These are phyloP conservation scores for Corylus americana DNA, from an alignment of 306 rosid species.

Conservation along the genomic window DNA sequence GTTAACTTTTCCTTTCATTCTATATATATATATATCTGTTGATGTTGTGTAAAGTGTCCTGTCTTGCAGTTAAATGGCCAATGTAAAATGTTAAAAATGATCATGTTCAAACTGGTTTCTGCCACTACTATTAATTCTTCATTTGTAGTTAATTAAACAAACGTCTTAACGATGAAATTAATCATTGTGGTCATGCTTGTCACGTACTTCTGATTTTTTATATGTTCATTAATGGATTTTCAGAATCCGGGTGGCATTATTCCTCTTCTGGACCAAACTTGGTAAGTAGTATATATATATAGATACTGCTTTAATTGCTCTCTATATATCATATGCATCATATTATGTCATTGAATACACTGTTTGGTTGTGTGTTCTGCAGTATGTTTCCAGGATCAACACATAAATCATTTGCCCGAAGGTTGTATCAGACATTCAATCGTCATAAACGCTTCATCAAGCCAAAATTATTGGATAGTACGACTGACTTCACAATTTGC, in stretches of 20 bases:
- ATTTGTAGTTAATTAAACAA: background rate
- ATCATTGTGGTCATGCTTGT: too few relatives aligned
- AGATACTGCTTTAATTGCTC: background rate
- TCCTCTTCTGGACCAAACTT: constrained; percentile 97
- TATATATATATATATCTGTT: too few relatives aligned
- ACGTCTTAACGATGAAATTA: too few relatives aligned
- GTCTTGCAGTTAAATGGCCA: constrained; percentile 5
- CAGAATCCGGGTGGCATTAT: constrained; percentile 99
- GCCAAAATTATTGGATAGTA: constrained; percentile 77
- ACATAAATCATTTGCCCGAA: constrained; percentile 91
- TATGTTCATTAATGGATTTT: constrained; percentile 30
- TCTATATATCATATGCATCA: background rate
- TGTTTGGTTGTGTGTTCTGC: constrained; percentile 38
- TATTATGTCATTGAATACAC: background rate
- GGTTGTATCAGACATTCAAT: constrained; percentile 89
- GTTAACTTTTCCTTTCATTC: constrained; percentile 33
- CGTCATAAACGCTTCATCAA: constrained; percentile 84
- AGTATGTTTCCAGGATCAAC: constrained; percentile 99
- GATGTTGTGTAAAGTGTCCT: too few relatives aligned
- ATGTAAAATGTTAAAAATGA: too few relatives aligned
- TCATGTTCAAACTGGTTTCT: too few relatives aligned
- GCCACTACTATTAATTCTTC: too few relatives aligned
- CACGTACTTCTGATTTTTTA: background rate
- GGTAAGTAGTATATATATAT: constrained; percentile 45
- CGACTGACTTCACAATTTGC: constrained; percentile 91